Percentiles rank a stretch among this genome's conserved stretches.
phyloP scores from a whole-genome alignment of 495 filamentous ascomycete genomes.

The Parmelia sp. region DNA sequence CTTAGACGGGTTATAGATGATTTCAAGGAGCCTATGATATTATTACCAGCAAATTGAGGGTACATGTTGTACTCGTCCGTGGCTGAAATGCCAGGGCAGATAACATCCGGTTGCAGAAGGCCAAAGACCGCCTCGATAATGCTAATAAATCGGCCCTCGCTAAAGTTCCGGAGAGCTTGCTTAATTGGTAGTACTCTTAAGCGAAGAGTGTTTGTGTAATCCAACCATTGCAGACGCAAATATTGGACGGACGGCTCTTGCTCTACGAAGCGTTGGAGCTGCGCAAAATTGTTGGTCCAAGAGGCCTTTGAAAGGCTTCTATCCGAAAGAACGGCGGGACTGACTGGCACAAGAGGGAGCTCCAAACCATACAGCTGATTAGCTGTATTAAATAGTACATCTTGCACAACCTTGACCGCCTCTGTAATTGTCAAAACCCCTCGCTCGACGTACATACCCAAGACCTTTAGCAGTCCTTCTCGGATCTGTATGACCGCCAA shows the following conservation, averaged over 20 bases:
- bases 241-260: constrained; percentile 43
- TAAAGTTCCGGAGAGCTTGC: constrained; percentile 54
- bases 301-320: not conserved
- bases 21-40: not conserved
- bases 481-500: constrained; percentile 73
- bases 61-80: constrained; percentile 56
- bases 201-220: constrained; percentile 66
- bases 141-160: constrained; percentile 46
- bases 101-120: constrained; percentile 52
- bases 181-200: constrained; percentile 63
- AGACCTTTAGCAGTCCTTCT: constrained; percentile 63
- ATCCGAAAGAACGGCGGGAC: not conserved
- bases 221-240: constrained; percentile 70
- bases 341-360: constrained; percentile 11
- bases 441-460: constrained; percentile 55
- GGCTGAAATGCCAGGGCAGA: constrained; percentile 37
- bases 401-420: constrained; percentile 51
- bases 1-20: not conserved
- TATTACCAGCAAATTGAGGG: constrained; percentile 46
- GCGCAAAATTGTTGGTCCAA: constrained; percentile 8
- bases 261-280: constrained; percentile 31
- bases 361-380: constrained; percentile 57
- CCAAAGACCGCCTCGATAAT: constrained; percentile 50
- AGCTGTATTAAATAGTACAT: constrained; percentile 65
- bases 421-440: constrained; percentile 52